phyloP scores from a whole-genome alignment of 2,329 filamentous ascomycete genomes.

The Exophiala viscosa region DNA sequence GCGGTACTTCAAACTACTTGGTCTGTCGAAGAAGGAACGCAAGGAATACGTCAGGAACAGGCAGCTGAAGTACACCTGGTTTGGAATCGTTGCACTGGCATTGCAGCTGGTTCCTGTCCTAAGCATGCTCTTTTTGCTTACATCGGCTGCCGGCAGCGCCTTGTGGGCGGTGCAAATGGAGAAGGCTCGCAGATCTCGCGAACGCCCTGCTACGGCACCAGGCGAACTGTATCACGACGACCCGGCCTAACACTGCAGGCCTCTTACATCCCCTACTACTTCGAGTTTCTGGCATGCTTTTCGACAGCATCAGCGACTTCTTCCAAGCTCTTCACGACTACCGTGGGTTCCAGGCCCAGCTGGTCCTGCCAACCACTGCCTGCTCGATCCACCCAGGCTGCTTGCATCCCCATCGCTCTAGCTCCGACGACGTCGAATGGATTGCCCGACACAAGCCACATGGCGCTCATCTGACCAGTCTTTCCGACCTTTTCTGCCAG shows the following conservation, averaged over 20 bases:
- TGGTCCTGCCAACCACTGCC: constrained; percentile 64
- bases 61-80: constrained; percentile 86
- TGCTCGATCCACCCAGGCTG: constrained; percentile 64
- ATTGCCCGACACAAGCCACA: constrained; percentile 70
- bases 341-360: constrained; percentile 53
- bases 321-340: constrained; percentile 55
- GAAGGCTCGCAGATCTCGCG: constrained; percentile 43
- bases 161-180: constrained; percentile 83
- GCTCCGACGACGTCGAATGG: constrained; percentile 70
- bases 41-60: constrained; percentile 65
- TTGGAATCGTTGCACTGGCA: constrained; percentile 78
- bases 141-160: constrained; percentile 77
- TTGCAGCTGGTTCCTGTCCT: constrained; percentile 84
- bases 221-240: constrained; percentile 39
- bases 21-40: constrained; percentile 68
- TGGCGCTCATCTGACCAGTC: constrained; percentile 42
- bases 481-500: constrained; percentile 52
- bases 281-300: constrained; percentile 12
- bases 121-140: constrained; percentile 92
- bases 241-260: constrained; percentile 17
- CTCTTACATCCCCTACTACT: background rate
- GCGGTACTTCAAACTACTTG: constrained; percentile 79
- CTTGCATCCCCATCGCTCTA: constrained; percentile 56
- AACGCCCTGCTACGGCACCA: constrained; percentile 25
- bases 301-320: constrained; percentile 49